Base-by-base conservation (phyloP, 371 early-diverging fungal genomes). In the Paraphysoderma sedebokerense region DNA sequence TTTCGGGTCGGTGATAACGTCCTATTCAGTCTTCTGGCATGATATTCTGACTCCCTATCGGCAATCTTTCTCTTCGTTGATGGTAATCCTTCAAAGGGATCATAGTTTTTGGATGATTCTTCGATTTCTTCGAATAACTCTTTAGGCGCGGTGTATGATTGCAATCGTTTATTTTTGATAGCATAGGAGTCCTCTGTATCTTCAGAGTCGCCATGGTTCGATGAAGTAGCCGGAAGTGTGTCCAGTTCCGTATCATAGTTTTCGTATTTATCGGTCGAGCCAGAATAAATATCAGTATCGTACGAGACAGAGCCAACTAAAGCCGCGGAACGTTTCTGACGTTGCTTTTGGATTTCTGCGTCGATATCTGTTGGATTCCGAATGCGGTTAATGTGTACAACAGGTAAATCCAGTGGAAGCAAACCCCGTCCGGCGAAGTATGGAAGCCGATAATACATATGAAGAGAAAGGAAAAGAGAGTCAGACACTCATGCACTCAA, bases 1-100 rank as follows among this genome's bases (percentile, higher is more conserved):
- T 61, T 68, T 13, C 92, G 71, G 44, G 81, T 82, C 2, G 92
- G 91, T 11, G 92, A 90, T 22, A 96, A 71, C 47, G 68, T 69
- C 8, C 97, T 74, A 39, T 74, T 74, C 47, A 76, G 74, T 30
- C 90, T 64, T 28, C 85, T 76, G 46, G 74, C 74, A 38, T 83
- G 81, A 52, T 96, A 92, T 44, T 90, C 89, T 60, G 72, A 75
- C 56, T 92, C 84, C 41, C 92, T 63, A 38, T 89, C 92, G 6
- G 76, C 76, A 50, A 92, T 87, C 6, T 67, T 62, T 30, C 71
- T 63, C 12, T n/a, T n/a, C n/a, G n/a, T n/a, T n/a, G n/a, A n/a
- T n/a, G n/a, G n/a, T n/a, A n/a, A n/a, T n/a, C n/a, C n/a, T n/a
- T n/a, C n/a, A n/a, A n/a, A n/a, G n/a, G n/a, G n/a, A n/a, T n/a